Evolutionary conservation across 2,329 filamentous ascomycete species (phyloP).

Genomic region (Clonostachys solani): DNA sequence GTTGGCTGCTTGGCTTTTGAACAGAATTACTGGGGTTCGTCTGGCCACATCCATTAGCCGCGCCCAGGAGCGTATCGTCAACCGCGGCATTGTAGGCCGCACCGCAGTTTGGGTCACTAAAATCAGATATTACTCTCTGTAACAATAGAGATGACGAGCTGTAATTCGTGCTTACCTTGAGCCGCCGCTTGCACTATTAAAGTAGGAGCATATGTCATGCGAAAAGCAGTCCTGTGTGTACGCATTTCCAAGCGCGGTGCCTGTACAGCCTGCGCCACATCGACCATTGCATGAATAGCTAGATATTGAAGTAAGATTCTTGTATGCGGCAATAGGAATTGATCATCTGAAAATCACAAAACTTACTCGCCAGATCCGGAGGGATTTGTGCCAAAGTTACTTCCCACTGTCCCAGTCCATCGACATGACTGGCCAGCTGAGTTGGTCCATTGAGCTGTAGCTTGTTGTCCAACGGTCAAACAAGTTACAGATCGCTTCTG

Average conservation of each 20-base stretch:
- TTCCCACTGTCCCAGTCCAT: conserved; percentile 37
- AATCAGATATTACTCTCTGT: neutral
- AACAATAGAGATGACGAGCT: neutral
- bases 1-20: conserved; percentile 14
- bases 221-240: conserved; percentile 47
- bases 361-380: conserved; percentile 36
- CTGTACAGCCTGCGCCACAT: conserved; percentile 40
- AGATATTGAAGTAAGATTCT: neutral
- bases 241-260: conserved; percentile 35
- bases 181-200: conserved; percentile 41
- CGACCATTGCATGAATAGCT: conserved; percentile 45
- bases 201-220: conserved; percentile 47
- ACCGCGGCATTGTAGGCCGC: conserved; percentile 33
- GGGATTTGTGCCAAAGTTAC: conserved; percentile 39
- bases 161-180: conserved; percentile 23
- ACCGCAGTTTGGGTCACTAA: conserved; percentile 42
- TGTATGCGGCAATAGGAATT: no score
- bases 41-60: conserved; percentile 22
- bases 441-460: conserved; percentile 42
- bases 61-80: conserved; percentile 34
- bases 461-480: conserved; percentile 5
- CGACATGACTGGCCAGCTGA: conserved; percentile 32
- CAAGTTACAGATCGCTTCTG: no score
- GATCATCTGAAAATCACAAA: neutral
- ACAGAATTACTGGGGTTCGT: conserved; percentile 21